These are phyloP conservation scores for Cyamopsis tetragonoloba DNA, from an alignment of 306 rosid genomes.

Conservation along the genomic window DNA sequence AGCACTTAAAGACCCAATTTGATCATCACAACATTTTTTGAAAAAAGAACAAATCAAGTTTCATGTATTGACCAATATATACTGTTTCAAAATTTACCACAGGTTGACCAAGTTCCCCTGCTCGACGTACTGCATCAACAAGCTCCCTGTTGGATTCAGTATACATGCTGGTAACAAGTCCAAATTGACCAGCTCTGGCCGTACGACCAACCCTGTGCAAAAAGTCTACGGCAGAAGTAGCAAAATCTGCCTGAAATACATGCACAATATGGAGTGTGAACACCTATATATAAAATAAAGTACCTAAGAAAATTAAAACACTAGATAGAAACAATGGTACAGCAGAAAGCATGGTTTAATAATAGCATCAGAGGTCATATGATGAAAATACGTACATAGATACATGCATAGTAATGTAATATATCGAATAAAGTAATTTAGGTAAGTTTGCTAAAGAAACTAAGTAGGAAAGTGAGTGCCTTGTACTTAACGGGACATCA, in stretches of 20 bases:
- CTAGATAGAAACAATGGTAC: neutral
- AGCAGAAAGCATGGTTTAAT: neutral
- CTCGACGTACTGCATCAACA: constrained; percentile 72
- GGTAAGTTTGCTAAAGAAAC: neutral
- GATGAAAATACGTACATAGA: neutral
- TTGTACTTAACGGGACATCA: neutral
- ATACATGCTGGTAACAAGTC: constrained; percentile 77
- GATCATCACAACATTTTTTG: neutral
- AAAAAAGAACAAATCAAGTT: neutral
- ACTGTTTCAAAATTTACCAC: constrained; percentile 50
- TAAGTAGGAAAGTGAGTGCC: neutral
- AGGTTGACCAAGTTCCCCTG: constrained; percentile 68
- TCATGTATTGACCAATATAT: neutral
- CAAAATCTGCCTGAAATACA: constrained; percentile 80
- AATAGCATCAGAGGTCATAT: neutral
- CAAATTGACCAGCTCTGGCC: constrained; percentile 90
- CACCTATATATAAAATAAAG: neutral
- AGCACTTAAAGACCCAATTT: neutral
- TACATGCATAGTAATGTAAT: neutral
- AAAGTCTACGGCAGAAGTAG: constrained; percentile 94
- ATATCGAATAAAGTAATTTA: neutral
- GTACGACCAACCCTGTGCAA: constrained; percentile 89
- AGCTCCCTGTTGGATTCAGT: constrained; percentile 80
- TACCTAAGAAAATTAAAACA: neutral
- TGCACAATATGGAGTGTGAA: constrained; percentile 25